Conservation (phyloP, 2,329 filamentous ascomycete species). For the Albifimbria verrucaria region DNA sequence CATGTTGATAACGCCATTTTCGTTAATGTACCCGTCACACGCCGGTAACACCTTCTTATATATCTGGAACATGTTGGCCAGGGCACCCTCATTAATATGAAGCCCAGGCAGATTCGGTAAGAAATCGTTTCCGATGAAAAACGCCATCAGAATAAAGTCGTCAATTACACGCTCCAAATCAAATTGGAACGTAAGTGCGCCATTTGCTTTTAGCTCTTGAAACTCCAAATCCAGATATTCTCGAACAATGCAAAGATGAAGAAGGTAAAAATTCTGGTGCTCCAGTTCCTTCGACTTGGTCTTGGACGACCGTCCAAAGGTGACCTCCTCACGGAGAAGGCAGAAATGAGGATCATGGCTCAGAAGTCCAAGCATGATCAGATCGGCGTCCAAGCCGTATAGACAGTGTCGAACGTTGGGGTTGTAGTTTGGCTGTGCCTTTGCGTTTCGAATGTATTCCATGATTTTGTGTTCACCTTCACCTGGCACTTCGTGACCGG, state of each 20-base stretch:
- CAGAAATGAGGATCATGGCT: constrained; percentile 99
- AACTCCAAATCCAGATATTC: constrained; percentile 98
- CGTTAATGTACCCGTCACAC: constrained; percentile 93
- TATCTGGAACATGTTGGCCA: constrained; percentile 95
- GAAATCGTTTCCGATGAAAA: constrained; percentile 99
- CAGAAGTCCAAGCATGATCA: constrained; percentile 96
- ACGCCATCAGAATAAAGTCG: constrained; percentile 99
- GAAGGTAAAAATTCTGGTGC: constrained; percentile 96
- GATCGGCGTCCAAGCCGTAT: constrained; percentile 93
- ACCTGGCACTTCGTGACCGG: constrained; percentile 94
- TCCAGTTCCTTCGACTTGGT: constrained; percentile 93
- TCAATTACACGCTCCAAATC: constrained; percentile 97
- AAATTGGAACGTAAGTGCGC: constrained; percentile 71
- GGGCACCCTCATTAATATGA: constrained; percentile 96
- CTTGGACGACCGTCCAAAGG: constrained; percentile 84
- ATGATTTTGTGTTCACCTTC: constrained; percentile 99
- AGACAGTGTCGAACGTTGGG: constrained; percentile 93
- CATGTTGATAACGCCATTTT: constrained; percentile 88
- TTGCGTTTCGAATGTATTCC: constrained; percentile 98
- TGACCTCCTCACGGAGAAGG: constrained; percentile 93
- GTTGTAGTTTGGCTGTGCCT: constrained; percentile 90
- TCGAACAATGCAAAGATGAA: constrained; percentile 95
- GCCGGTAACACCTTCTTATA: constrained; percentile 89
- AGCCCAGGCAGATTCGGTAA: constrained; percentile 92
- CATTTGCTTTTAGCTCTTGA: constrained; percentile 78